Base-by-base conservation (phyloP, 2,329 filamentous ascomycete genomes). In the Tolypocladium capitatum region DNA sequence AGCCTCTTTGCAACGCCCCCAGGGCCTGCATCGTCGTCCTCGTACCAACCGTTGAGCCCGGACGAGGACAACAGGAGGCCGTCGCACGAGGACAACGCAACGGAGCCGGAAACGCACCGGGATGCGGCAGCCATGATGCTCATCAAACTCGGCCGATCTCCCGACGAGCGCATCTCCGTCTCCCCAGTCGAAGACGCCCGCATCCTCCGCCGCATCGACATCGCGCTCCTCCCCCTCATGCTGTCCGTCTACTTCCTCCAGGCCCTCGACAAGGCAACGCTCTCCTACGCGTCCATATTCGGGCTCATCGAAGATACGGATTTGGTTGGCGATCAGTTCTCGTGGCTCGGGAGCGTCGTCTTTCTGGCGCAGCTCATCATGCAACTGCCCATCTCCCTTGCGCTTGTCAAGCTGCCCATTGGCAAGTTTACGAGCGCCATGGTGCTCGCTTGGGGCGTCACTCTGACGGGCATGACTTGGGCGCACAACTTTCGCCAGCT, bases 161-260 rank as follows among this genome's bases (percentile, higher is more conserved):
- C 63, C 0, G 57, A 65, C 38, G 58, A 66, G 48, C 56, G 55
- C 43, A 53, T 67, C 42, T 43, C 51, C 42, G 51, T 68, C 24
- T 60, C 63, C 0, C 55, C 64, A 5, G 59, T 58, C 41, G 63
- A 67, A 43, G 58, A 67, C 40, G 56, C 57, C 4, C 60, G 63
- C 32, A 58, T 67, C 43, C 59, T 68, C 9, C 58, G 65, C 6
- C 60, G 59, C 34, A 70, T 70, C 50, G 69, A 72, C 55, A 48
- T 61, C 27, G 64, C 64, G 9, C 60, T 72, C 24, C 60, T 71
- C 8, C 61, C 66, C 1, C 58, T 72, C 45, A 73, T 83, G 49
- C 65, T 82, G 11, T 68, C 70, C 7, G 75, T 81, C 20, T 83
- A 83, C 61, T 81, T 78, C 56, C 68, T 83, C 0, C 80, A 83